Base-by-base conservation (phyloP, 805 yeast species). In the Kuraishia ogatae region DNA sequence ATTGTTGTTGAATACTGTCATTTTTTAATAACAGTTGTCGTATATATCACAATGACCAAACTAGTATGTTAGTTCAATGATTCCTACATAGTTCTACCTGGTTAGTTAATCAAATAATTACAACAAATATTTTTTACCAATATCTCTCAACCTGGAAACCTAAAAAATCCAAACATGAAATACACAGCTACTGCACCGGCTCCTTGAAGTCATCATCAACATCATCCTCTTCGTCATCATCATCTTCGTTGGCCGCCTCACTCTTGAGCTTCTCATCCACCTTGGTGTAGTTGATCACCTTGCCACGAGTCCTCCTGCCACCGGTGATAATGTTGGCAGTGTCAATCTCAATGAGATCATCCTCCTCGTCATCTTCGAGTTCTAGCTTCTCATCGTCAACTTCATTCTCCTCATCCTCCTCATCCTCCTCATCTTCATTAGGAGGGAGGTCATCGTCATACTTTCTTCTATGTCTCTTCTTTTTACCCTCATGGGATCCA, bases 241-340 rank as follows among this genome's bases (percentile, higher is more conserved):
- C 79, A 11, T 62, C 69, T 5, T 43, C 51, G 19, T 43, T 39
- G 20, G 70, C 71, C 48, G 73, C 74, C 56, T 81, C 85, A 52
- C 71, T 72, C 54, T 80, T 83, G 62, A 89, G 70, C 65, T 87
- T 81, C 61, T 82, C 87, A 21, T 90, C 88, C 17, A 96, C 90
- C 71, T 88, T 85, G 56, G 82, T 76, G 69, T 87, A 91, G 71
- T 91, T 97, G 62, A 92, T 86, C 20, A 85, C 87, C 65, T 84
- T 87, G 17, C 97, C 96, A 61, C 97, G 81, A 7, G 97, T 91
- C 75, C 97, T 87, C 71, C 96, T 79, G 15, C 96, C 94, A 19
- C 82, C 72, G n/a, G 86, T 78, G 60, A 90, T 90, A 66, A 91
- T 90, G 71, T 91, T 92, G 47, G 90, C 74, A 47, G 86, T 76